A percentile compares a stretch with the other conserved stretches of the same genome.
Evolutionary conservation across 306 rosid genomes (phyloP).

Genomic region (Lagenaria siceraria): DNA sequence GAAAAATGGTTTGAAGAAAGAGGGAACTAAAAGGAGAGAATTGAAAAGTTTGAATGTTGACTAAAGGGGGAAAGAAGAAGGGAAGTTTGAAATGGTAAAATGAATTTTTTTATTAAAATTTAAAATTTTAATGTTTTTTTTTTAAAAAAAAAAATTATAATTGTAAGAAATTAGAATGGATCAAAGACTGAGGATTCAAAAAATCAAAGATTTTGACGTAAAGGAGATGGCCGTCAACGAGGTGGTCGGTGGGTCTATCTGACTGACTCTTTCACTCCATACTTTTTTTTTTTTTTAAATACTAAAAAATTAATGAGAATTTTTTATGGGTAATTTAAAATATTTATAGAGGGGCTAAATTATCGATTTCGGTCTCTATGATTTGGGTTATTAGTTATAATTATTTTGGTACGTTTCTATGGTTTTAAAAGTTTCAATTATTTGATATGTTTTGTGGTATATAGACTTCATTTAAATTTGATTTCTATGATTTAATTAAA

Average conservation of each 20-base stretch:
- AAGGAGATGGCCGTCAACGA: background rate
- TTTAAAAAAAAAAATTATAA: too few species aligned
- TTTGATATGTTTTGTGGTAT: too few species aligned
- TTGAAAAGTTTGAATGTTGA: constrained; percentile 1
- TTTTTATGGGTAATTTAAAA: background rate
- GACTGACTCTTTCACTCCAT: background rate
- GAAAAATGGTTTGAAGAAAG: background rate
- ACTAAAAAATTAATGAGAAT: background rate
- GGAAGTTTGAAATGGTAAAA: constrained; percentile 9
- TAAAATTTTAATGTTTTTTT: too few species aligned
- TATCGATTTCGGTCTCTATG: too few species aligned
- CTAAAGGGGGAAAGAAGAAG: background rate
- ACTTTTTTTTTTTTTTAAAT: too few species aligned
- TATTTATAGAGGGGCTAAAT: too few species aligned
- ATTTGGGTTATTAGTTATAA: too few species aligned
- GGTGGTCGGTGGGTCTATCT: background rate
- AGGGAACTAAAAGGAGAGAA: background rate
- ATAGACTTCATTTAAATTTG: too few species aligned
- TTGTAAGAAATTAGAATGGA: background rate
- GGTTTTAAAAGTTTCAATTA: too few species aligned
- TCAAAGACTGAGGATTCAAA: background rate
- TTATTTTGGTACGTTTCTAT: too few species aligned
- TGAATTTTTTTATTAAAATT: too few species aligned
- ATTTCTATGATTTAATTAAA: too few species aligned
- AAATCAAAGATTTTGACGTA: constrained; percentile 2